Conservation (phyloP, 768 basidiomycete genomes). For the Agaricus blazei region DNA sequence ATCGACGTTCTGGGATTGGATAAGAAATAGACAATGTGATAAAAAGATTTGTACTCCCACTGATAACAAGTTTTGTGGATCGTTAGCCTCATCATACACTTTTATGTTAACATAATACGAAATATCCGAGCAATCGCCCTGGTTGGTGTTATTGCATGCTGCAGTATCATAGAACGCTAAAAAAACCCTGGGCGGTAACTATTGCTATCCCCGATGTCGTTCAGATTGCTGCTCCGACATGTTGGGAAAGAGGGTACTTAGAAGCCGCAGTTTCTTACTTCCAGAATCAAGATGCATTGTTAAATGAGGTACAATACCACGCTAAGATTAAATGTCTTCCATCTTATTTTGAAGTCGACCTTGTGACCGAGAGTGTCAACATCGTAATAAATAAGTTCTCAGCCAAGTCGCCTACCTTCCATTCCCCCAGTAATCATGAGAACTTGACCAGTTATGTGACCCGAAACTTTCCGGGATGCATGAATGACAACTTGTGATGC, state of each 20-base stretch:
- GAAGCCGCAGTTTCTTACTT: too few species aligned
- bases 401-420: constrained; percentile 47
- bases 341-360: constrained; percentile 27
- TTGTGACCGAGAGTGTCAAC: constrained; percentile 5
- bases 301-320: neutral
- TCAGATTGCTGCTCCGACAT: too few species aligned
- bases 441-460: constrained; percentile 67
- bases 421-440: constrained; percentile 74
- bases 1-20: constrained; percentile 24
- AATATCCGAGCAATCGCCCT: too few species aligned
- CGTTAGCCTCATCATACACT: too few species aligned
- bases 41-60: neutral
- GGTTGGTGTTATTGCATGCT: too few species aligned
- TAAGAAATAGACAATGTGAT: constrained; percentile 11
- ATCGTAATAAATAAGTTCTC: neutral
- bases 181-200: too few species aligned
- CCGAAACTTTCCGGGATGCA: constrained; percentile 56
- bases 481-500: constrained; percentile 61
- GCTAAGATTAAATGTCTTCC: constrained; percentile 12
- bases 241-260: too few species aligned
- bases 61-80: too few species aligned
- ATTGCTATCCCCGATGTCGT: too few species aligned
- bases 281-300: neutral
- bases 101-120: too few species aligned
- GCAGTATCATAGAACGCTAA: too few species aligned